Conservation (phyloP, 2,329 filamentous ascomycete genomes). For the Onygenales sp. region DNA sequence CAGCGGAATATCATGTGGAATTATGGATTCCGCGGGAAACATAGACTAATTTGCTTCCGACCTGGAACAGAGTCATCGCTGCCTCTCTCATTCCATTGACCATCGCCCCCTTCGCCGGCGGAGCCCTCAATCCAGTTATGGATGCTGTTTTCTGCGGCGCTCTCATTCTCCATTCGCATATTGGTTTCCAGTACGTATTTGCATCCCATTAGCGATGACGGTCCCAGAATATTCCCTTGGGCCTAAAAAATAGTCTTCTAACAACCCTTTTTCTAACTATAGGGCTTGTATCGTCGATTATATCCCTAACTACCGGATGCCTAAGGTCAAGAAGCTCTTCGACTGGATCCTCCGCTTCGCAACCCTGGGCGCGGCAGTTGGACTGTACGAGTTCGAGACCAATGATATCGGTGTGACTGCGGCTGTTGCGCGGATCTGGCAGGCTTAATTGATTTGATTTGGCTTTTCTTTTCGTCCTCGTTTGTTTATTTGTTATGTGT, state of each 20-base stretch:
- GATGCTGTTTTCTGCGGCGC: slow-evolving; percentile 78
- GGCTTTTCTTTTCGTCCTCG: slow-evolving; percentile 13
- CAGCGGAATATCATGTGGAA: background rate
- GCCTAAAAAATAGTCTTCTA: background rate
- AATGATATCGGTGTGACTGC: slow-evolving; percentile 94
- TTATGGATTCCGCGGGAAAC: background rate
- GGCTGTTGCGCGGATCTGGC: slow-evolving; percentile 82
- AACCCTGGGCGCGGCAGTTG: slow-evolving; percentile 73
- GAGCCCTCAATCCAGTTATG: slow-evolving; percentile 77
- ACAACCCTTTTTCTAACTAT: background rate
- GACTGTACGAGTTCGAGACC: slow-evolving; percentile 97
- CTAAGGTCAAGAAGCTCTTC: slow-evolving; percentile 55
- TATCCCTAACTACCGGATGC: slow-evolving; percentile 63
- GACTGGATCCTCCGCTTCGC: slow-evolving; percentile 70
- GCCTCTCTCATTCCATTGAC: slow-evolving; percentile 76
- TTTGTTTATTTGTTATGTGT: background rate
- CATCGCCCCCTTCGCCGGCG: slow-evolving; percentile 83
- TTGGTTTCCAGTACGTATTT: slow-evolving; percentile 69
- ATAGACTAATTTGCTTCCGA: background rate
- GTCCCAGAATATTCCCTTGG: background rate
- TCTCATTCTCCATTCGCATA: slow-evolving; percentile 85
- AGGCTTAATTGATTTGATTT: slow-evolving; percentile 42
- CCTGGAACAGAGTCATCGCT: slow-evolving; percentile 54
- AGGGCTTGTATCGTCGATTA: slow-evolving; percentile 80
- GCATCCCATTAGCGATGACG: background rate